Evolutionary conservation across 23 red algal species (phyloP).

Genomic region (Cyanidium caldarium): DNA sequence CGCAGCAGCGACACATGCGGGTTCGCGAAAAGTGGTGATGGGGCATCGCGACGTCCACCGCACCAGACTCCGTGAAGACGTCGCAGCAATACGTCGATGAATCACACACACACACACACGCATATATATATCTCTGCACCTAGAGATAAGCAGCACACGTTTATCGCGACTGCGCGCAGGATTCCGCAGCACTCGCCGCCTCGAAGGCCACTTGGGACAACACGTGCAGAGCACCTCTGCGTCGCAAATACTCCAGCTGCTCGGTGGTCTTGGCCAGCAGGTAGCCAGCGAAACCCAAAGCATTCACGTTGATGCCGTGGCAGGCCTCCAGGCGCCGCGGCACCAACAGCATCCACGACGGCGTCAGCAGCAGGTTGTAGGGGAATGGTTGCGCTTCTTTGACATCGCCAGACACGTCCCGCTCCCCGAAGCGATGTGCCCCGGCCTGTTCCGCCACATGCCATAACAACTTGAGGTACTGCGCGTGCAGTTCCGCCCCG

Average conservation of each 20-base stretch:
- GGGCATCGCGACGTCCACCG: too few species aligned
- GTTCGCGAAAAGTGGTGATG: too few species aligned
- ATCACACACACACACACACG: too few species aligned
- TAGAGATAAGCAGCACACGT: too few species aligned
- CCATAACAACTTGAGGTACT: not conserved
- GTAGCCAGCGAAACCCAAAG: constrained; percentile 48
- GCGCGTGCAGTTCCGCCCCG: not conserved
- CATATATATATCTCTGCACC: too few species aligned
- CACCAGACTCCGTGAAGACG: too few species aligned
- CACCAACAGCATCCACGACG: constrained; percentile 61
- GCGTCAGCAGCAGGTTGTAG: constrained; percentile 61
- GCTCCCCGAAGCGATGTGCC: not conserved
- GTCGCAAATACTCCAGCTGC: not conserved
- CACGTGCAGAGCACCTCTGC: not conserved
- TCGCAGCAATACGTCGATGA: too few species aligned
- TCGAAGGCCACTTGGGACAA: not conserved
- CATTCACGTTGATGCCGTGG: constrained; percentile 43
- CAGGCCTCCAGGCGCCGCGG: constrained; percentile 46
- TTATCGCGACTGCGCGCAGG: too few species aligned
- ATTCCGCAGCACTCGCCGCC: too few species aligned
- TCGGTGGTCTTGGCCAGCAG: constrained; percentile 33
- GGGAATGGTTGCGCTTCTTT: constrained; percentile 19
- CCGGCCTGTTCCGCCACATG: not conserved
- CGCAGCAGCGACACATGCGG: too few species aligned
- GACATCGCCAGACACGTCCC: not conserved